Evolutionary conservation across 768 basidiomycete genomes (phyloP), one percentile per base, ranked within the genome.

Genomic region (Hygrophorus russula): DNA sequence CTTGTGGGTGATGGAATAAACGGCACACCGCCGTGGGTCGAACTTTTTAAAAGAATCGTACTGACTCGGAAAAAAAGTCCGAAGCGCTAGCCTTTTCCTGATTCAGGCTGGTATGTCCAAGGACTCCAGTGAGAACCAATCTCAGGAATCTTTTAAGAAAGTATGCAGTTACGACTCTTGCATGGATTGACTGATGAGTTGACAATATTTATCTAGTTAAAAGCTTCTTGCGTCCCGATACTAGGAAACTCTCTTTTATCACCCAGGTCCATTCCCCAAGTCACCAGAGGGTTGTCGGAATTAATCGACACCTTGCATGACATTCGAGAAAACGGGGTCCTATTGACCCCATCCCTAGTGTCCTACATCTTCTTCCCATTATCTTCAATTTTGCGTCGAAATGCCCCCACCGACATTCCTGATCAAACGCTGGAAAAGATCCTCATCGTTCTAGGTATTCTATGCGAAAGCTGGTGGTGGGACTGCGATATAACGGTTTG

Each of bases 281-380:
- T 69, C 15, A 64, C 72, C 27, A 60, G 57, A 5, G 69, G 81
- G 4, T 68, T 96, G 35, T 60, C 68, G 13, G 61, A 73, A 17
- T 70, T 91, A 20, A 57, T 72, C 42, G 53, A 56, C 6, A 59
- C 62, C 5, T 64, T 91, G 34, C 57, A 56, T n/a, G 62, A 67
- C 5, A 53, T 74, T 18, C 60, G 68, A 8, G 49, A 62, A 10
- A 60, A 65, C 6, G 58, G 59, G 6, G 46, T 53, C 29, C 41
- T 57, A 3, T 68, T 89, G 29, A 67, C 73, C 1, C 56, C 74
- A 0, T 72, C 74, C 12, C 68, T 91, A 38, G 75, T 89, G 35
- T 80, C 83, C 36, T 98, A 97, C 59, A 67, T 79, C 20, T 87
- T 93, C 62, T 84, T 90, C 52, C 94, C 94, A 2, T 59, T 97